Base-by-base conservation (phyloP, 306 rosid species). In the Calophaca sinica region DNA sequence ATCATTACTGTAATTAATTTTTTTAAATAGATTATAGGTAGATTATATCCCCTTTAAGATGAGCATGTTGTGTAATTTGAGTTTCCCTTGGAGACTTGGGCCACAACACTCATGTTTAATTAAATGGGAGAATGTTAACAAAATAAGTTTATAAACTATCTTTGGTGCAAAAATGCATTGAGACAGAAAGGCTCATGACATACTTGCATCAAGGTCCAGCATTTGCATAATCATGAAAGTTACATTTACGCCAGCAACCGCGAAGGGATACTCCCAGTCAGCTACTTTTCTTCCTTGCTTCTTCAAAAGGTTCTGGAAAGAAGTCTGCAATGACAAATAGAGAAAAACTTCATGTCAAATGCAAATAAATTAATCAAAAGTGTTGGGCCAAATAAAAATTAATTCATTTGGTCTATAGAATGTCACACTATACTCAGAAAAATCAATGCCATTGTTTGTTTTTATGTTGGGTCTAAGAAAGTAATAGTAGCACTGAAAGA, bases 201-300 rank as follows among this genome's bases (percentile, higher is more conserved):
- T 84, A 90, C 96, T 61, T 44, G 89, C 85, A 59, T 91, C 93
- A 42, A 93, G 97, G 63, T 91, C 97, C 68, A 91, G 89, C 96
- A 91, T 93, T 84, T 93, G 89, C 93, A 91, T 85, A 52, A 89
- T 84, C 98, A 91, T 93, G 79, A 93, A 93, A 5, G 96, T 88
- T 83, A 91, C 87, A 80, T 91, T 93, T 68, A 93, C 90, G 62
- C 97, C 96, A 72, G 97, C 97, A 60, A 88, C 94, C 29, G 92
- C 96, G 78, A 93, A 93, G 9, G 96, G 97, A 86, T 91, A 93
- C 81, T 87, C 92, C 88, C 90, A 93, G 53, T 83, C 86, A 44
- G 90, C 92, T 85, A 79, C 81, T 44, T 87, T 84, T 80, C 93
- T 89, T 76, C 93, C 96, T 77, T 93, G 94, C 82, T 84, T 89